These are phyloP conservation scores for Vigna reflexopilosa DNA, from an alignment of 306 rosid genomes.

Conservation along the genomic window DNA sequence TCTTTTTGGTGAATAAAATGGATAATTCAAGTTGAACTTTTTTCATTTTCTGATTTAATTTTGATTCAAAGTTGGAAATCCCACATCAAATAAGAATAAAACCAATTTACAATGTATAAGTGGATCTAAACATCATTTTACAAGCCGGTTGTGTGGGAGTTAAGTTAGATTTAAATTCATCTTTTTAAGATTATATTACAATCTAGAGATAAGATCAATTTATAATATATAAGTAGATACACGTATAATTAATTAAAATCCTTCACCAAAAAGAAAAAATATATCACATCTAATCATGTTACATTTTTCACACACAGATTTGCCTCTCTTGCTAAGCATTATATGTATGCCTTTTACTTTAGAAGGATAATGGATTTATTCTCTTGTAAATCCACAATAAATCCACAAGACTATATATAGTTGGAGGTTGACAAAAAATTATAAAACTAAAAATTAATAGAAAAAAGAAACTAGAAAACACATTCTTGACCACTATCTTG, in stretches of 20 bases:
- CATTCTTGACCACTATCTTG: constrained; percentile 37
- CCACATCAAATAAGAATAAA: no score
- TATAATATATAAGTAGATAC: no score
- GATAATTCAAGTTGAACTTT: constrained; percentile 10
- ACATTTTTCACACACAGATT: constrained; percentile 1
- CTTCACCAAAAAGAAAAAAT: no score
- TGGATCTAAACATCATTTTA: no score
- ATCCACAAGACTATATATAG: neutral
- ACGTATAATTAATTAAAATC: no score
- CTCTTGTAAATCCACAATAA: neutral
- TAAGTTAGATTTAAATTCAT: no score
- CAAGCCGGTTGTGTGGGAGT: no score
- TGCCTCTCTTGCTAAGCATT: neutral
- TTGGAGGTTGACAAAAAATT: neutral
- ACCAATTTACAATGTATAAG: no score
- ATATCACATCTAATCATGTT: neutral
- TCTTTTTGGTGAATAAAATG: neutral
- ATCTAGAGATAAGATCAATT: no score
- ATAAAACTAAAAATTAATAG: neutral
- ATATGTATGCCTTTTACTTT: neutral
- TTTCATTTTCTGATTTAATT: neutral
- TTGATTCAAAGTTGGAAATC: no score
- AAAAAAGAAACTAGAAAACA: neutral
- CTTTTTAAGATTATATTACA: no score
- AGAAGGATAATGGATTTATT: neutral